Evolutionary conservation across 805 yeast species (phyloP), one percentile per base, ranked within the genome.

Genomic region (Kodamaea fukazawae): DNA sequence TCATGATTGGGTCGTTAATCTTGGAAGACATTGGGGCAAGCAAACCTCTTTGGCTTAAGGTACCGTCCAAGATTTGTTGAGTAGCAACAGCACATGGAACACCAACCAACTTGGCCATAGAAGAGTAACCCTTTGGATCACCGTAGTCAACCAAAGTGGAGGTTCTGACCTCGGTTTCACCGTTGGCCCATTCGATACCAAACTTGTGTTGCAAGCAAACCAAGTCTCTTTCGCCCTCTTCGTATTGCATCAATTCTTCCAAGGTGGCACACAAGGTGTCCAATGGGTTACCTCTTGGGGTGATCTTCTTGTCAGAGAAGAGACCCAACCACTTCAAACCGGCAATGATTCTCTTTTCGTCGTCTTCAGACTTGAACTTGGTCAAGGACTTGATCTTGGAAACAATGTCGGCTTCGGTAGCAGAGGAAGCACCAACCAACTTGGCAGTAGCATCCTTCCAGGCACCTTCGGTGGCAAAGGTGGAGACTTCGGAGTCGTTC

Each of bases 101-200:
- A 73, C 99, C 99, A 41, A 93, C 99, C 49, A 87, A 79, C 64
- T 91, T 90, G 51, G 99, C 99, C 99, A 93, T 93, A 26, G 98
- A 90, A 29, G 96, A 84, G 81, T 91, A 93, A 45, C 90, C 88
- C 46, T 78, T 71, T 55, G 84, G 84, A 52, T 77, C 81, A 72
- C 99, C 99, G 67, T 86, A 87, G 67, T 89, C 96, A 27, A 90
- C 91, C 60, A 93, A 74, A 44, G 99, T 93, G 14, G 97, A 86
- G 43, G 98, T 90, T 77, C 98, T 89, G 47, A 83, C 78, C 73
- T 93, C 98, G 41, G 76, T 78, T 50, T 79, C 66, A 52, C 98
- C 98, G 58, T 93, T 93, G 41, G 91, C 89, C 91, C 96, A 87
- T 70, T 86, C 93, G 54, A 93, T 88, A 54, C 96, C 97, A 59